Percentiles rank a stretch among this genome's conserved stretches.
Evolutionary conservation across 805 yeast genomes (phyloP).

Genomic region (Metschnikowia orientalis): DNA sequence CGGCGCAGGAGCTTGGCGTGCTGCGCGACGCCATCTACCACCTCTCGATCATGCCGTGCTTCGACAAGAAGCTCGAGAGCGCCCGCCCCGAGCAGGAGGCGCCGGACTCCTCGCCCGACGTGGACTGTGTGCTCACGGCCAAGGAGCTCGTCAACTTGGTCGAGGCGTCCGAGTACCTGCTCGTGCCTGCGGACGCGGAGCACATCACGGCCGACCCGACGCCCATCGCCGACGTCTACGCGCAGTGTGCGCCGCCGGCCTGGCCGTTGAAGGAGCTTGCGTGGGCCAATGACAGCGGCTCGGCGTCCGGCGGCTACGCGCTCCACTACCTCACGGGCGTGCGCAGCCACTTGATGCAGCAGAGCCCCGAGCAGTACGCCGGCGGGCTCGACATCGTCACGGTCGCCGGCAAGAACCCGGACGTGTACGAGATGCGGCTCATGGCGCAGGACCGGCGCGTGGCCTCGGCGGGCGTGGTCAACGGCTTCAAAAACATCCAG

Average conservation of each 20-base stretch:
- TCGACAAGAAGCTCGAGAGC: conserved; percentile 93
- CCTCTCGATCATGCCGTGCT: conserved; percentile 91
- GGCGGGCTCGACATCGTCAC: conserved; percentile 29
- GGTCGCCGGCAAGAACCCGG: conserved; percentile 69
- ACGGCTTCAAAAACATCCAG: conserved; percentile 93
- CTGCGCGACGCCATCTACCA: conserved; percentile 57
- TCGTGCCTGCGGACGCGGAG: conserved; percentile 18
- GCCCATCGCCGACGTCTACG: conserved; percentile 20
- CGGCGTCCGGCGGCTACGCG: conserved; percentile 89
- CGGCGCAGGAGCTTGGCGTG: conserved; percentile 28
- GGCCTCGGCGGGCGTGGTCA: conserved; percentile 61
- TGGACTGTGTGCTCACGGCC: conserved; percentile 93
- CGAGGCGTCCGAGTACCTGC: conserved; percentile 44
- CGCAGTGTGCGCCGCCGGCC: conserved; percentile 44
- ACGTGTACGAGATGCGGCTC: conserved; percentile 65
- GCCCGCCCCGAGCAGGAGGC: conserved; percentile 61
- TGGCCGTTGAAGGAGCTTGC: conserved; percentile 61
- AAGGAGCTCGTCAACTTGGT: conserved; percentile 75
- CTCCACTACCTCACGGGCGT: conserved; percentile 53
- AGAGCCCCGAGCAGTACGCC: conserved; percentile 16
- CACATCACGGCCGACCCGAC: background rate
- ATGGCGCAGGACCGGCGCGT: conserved; percentile 34
- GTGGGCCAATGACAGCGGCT: conserved; percentile 75
- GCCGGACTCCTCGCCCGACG: conserved; percentile 44
- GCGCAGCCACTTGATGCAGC: conserved; percentile 23